These are phyloP conservation scores for Aspergillus candidus DNA, from an alignment of 2,329 filamentous ascomycete species.

Conservation along the genomic window DNA sequence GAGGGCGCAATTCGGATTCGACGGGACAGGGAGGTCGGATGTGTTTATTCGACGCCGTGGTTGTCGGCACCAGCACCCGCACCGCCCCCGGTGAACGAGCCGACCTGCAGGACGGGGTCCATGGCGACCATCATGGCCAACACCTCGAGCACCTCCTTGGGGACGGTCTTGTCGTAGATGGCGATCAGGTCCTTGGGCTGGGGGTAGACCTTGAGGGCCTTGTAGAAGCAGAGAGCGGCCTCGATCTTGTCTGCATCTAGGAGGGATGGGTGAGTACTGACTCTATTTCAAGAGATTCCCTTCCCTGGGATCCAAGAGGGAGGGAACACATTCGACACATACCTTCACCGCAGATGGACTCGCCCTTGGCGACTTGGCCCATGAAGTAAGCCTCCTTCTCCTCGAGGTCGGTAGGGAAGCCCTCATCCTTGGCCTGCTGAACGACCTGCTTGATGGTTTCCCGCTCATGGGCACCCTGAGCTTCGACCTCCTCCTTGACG, in stretches of 20 bases:
- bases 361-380: slow-evolving; percentile 84
- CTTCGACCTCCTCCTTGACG: slow-evolving; percentile 45
- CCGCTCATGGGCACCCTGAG: slow-evolving; percentile 43
- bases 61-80: slow-evolving; percentile 26
- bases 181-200: slow-evolving; percentile 85
- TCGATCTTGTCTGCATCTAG: slow-evolving; percentile 54
- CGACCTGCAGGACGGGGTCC: slow-evolving; percentile 67
- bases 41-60: slow-evolving; percentile 33
- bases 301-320: not conserved
- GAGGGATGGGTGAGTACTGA: slow-evolving; percentile 5
- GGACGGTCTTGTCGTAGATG: slow-evolving; percentile 98
- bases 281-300: no score
- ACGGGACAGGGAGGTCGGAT: no score
- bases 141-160: slow-evolving; percentile 94
- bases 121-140: slow-evolving; percentile 97
- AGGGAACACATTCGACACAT: slow-evolving; percentile 34
- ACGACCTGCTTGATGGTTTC: slow-evolving; percentile 69
- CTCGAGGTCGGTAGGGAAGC: slow-evolving; percentile 83
- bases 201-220: slow-evolving; percentile 96
- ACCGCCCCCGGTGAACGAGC: slow-evolving; percentile 35
- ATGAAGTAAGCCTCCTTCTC: slow-evolving; percentile 97
- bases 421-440: slow-evolving; percentile 78
- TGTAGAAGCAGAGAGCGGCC: slow-evolving; percentile 93
- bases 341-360: slow-evolving; percentile 78
- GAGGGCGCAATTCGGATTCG: not conserved